Percentiles rank a stretch among this genome's conserved stretches.
These are phyloP conservation scores for Lanmaoa pseudosensibilis DNA, from an alignment of 768 basidiomycete genomes.

Conservation along the genomic window DNA sequence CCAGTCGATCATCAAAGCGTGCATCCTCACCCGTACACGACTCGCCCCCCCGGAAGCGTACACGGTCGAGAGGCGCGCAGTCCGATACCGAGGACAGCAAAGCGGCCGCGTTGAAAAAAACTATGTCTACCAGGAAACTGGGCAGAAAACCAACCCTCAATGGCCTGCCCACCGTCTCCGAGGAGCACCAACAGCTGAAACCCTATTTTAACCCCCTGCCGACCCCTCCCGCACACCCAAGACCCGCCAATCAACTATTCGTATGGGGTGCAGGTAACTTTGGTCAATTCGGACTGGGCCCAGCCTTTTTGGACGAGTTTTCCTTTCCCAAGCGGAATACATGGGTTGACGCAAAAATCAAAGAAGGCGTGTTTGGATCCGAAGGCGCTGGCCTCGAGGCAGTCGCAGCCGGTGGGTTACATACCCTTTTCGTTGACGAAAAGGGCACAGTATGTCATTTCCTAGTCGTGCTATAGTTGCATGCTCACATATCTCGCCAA, in stretches of 20 bases:
- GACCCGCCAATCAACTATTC: slow-evolving; percentile 74
- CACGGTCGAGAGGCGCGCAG: slow-evolving; percentile 37
- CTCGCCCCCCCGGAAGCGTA: slow-evolving; percentile 50
- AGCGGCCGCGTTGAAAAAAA: slow-evolving; percentile 25
- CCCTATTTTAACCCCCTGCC: slow-evolving; percentile 72
- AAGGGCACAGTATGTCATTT: slow-evolving; percentile 73
- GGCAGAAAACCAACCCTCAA: slow-evolving; percentile 32
- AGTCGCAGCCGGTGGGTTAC: slow-evolving; percentile 83
- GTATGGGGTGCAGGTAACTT: slow-evolving; percentile 93
- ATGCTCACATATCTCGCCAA: slow-evolving; percentile 30
- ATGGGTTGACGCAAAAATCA: slow-evolving; percentile 77
- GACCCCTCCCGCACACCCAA: slow-evolving; percentile 49
- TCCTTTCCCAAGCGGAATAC: slow-evolving; percentile 72
- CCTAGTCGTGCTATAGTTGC: not conserved
- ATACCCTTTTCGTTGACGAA: slow-evolving; percentile 86
- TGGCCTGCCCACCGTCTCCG: slow-evolving; percentile 31
- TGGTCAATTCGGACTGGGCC: slow-evolving; percentile 93
- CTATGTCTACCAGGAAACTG: slow-evolving; percentile 26
- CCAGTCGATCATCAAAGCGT: slow-evolving; percentile 43
- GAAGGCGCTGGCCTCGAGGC: slow-evolving; percentile 78
- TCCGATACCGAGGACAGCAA: slow-evolving; percentile 45
- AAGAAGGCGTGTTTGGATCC: slow-evolving; percentile 67
- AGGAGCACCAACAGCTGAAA: slow-evolving; percentile 42
- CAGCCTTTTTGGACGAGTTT: slow-evolving; percentile 67
- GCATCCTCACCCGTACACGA: slow-evolving; percentile 48